Evolutionary conservation across 257 asterid species (phyloP), one percentile per base, ranked within the genome.

Genomic region (Penstemon barbatus): DNA sequence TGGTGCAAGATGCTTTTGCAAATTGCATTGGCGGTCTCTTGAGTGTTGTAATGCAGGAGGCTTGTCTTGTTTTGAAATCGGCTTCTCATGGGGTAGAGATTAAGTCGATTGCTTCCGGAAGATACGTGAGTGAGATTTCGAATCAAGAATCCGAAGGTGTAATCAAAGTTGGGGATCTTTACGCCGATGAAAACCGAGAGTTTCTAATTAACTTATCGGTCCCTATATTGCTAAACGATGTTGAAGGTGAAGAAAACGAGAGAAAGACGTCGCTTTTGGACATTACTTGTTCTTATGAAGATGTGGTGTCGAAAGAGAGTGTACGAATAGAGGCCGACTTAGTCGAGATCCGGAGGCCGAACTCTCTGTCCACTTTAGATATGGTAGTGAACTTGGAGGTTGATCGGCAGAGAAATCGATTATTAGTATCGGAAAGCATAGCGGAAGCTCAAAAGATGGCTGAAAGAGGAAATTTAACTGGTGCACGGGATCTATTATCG

Each of bases 21-120:
- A 71, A 54, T 46, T 71, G 75, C 11, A 61, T 71, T 3, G 75
- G 75, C 6, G 75, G 75, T 61, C 75, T 71, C 7, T 37, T 71
- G 5, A 71, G 75, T 13, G 75, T 71, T 15, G 61, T 71, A 37
- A 61, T 40, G 4, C 69, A 60, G 40, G 11, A 52, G 5, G 38
- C 51, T 40, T 63, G 8, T 9, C 41, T 71, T 49, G 4, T 25
- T 61, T 5, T 61, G 7, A 61, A 57, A 25, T 63, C 74, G 13
- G 67, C 74, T 7, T 69, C 74, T 0, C 54, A 57, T 59, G 74
- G 67, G 3, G 55, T 71, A 6, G 63, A 61, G 10, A 70, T 70
- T n/a, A 61, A 71, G 5, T 71, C 69, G 42, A 71, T 71, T 3
- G 38, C 69, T 53, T 51, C 63, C 4, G 75, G 69, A 18, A 61